A percentile compares a stretch with the other conserved stretches of the same genome.
Conservation (phyloP, 2,329 filamentous ascomycete species). For the Didymella lethalis region DNA sequence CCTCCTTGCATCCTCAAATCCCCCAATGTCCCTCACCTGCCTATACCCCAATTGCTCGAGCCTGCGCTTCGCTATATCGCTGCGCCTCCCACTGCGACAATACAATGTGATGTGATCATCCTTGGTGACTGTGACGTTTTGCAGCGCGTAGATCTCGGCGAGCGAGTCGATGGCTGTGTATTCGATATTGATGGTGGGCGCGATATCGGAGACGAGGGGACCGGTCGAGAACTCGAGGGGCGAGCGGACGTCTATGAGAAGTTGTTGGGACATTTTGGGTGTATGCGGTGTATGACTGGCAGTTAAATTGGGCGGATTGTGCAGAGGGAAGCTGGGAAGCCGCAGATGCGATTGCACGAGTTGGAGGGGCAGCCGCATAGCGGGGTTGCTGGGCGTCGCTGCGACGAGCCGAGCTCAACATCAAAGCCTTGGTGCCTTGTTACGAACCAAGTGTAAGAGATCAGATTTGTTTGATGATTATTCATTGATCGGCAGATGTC, state of each 20-base stretch:
- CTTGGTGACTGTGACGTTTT: conserved; percentile 32
- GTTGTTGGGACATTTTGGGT: conserved; percentile 22
- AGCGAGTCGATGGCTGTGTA: conserved; percentile 47
- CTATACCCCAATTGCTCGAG: conserved; percentile 41
- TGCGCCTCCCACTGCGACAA: conserved; percentile 48
- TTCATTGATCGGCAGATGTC: conserved; percentile 14
- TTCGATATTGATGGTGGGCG: conserved; percentile 48
- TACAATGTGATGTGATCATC: conserved; percentile 48
- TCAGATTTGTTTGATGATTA: conserved; percentile 4
- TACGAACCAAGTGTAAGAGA: background rate
- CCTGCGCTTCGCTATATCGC: conserved; percentile 43
- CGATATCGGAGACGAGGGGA: conserved; percentile 34
- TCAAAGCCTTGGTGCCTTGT: background rate
- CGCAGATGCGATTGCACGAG: background rate
- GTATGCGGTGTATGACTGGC: background rate
- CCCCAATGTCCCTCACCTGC: conserved; percentile 48
- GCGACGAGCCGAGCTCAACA: conserved; percentile 8
- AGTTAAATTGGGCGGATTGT: background rate
- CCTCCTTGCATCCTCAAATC: conserved; percentile 44
- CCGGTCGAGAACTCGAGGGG: conserved; percentile 48
- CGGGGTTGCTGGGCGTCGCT: conserved; percentile 7
- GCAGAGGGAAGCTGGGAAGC: background rate
- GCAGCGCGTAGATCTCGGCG: conserved; percentile 29
- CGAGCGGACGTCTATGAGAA: conserved; percentile 50
- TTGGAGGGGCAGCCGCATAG: conserved; percentile 5